Evolutionary conservation across 495 filamentous ascomycete species (phyloP), one percentile per base, ranked within the genome.

Genomic region (Tuber aestivum): DNA sequence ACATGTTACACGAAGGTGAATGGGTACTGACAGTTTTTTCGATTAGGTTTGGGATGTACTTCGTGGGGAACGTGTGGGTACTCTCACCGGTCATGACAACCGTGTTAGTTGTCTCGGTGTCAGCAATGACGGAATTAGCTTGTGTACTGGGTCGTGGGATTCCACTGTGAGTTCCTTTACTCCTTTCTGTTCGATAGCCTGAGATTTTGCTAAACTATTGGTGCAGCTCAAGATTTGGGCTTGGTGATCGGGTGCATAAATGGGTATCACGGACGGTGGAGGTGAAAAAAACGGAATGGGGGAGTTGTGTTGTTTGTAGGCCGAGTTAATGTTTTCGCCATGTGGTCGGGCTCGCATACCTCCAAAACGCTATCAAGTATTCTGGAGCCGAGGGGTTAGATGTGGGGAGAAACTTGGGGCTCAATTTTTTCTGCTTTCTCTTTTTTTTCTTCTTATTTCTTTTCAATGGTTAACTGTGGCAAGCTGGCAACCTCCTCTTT

Each of bases 101-200:
- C 92, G 95, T 77, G 95, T 99, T 80, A 97, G 95, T 89, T 99
- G 95, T 83, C 86, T 99, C 78, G 95, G 95, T 76, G 95, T 99
- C 82, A 97, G 94, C 86, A 98, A 97, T 85, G 95, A 99, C 83
- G 95, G 94, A 73, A 97, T 98, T 87, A 98, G 95, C 86, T 88
- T 99, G 87, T 98, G 95, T 88, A 99, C 95, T 81, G 95, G 95
- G 86, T 99, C 95, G 80, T 99, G 95, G 95, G 95, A 99, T 86
- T 97, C 96, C 80, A 88, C 97, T 85, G 95, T 99, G 91, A 87
- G 94, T 88, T 45, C 37, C 70, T 16, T 42, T 44, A 20, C 70
- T n/a, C 40, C 70, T 69, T 72, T 71, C 7, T 16, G 23, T 41
- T 38, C 12, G 48, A 76, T 79, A 27, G 2, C 56, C 27, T 4